Conservation (phyloP, 2,329 filamentous ascomycete species). For the Bipolaris cookei region DNA sequence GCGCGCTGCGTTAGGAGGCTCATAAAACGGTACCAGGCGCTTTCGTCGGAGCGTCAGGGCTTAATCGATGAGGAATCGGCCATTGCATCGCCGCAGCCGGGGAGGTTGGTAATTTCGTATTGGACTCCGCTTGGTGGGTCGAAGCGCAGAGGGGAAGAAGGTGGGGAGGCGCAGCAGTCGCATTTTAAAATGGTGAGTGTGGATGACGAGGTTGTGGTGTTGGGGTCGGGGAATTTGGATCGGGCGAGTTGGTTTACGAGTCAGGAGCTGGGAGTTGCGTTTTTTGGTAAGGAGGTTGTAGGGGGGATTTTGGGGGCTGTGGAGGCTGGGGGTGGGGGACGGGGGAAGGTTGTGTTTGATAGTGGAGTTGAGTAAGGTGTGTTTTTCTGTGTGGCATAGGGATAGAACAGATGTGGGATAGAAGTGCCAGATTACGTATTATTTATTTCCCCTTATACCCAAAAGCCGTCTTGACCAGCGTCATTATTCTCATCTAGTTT, state of each 20-base stretch:
- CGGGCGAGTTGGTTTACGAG: slow-evolving; percentile 86
- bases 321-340: slow-evolving; percentile 33
- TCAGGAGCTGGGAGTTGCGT: slow-evolving; percentile 76
- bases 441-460: too few species aligned
- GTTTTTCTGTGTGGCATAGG: background rate
- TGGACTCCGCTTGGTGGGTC: slow-evolving; percentile 53
- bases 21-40: slow-evolving; percentile 59
- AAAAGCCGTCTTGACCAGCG: too few species aligned
- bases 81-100: slow-evolving; percentile 41
- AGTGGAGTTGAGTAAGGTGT: background rate
- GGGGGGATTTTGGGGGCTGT: slow-evolving; percentile 34
- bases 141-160: slow-evolving; percentile 31
- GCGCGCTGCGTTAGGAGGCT: slow-evolving; percentile 67
- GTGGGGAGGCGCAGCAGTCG: slow-evolving; percentile 70
- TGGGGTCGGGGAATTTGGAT: slow-evolving; percentile 85
- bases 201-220: slow-evolving; percentile 69
- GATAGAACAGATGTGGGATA: background rate
- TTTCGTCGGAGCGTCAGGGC: slow-evolving; percentile 22
- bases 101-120: slow-evolving; percentile 65
- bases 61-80: slow-evolving; percentile 40
- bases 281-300: slow-evolving; percentile 55
- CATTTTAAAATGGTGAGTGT: slow-evolving; percentile 81
- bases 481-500: too few species aligned
- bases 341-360: slow-evolving; percentile 36
- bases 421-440: background rate